phyloP scores from a whole-genome alignment of 257 asterid genomes.

The Nicotiana paniculata region DNA sequence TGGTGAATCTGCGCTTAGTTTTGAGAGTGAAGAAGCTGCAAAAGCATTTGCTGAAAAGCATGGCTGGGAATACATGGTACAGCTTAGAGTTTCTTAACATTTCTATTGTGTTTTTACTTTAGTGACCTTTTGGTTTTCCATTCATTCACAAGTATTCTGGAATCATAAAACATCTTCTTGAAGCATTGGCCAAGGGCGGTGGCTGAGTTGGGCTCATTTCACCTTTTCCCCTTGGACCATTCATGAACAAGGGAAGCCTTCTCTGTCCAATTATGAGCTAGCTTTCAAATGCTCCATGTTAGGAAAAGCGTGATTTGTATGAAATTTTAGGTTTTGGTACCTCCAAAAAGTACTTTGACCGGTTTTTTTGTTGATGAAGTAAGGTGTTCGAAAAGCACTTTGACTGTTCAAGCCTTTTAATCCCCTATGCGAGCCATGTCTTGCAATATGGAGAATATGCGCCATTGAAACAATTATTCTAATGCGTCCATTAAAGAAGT shows the following conservation, averaged over 20 bases:
- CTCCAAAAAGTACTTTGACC: neutral
- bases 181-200: neutral
- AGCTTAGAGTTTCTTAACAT: neutral
- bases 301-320: neutral
- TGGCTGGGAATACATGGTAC: conserved; percentile 91
- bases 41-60: conserved; percentile 69
- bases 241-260: neutral
- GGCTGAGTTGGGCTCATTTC: neutral
- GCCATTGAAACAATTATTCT: neutral
- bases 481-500: neutral
- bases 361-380: too few relatives aligned
- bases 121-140: neutral
- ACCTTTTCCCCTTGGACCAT: neutral
- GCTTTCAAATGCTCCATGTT: neutral
- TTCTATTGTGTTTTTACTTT: neutral
- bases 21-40: conserved; percentile 91
- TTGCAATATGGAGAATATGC: neutral
- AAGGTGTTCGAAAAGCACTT: neutral
- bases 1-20: conserved; percentile 76
- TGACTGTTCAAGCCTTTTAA: neutral
- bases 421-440: neutral
- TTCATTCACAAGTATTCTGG: neutral
- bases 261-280: neutral
- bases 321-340: neutral
- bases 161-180: neutral